A percentile compares a stretch with the other conserved stretches of the same genome.
Evolutionary conservation across 345 rosid species (phyloP).

Genomic region (Citrus medica): DNA sequence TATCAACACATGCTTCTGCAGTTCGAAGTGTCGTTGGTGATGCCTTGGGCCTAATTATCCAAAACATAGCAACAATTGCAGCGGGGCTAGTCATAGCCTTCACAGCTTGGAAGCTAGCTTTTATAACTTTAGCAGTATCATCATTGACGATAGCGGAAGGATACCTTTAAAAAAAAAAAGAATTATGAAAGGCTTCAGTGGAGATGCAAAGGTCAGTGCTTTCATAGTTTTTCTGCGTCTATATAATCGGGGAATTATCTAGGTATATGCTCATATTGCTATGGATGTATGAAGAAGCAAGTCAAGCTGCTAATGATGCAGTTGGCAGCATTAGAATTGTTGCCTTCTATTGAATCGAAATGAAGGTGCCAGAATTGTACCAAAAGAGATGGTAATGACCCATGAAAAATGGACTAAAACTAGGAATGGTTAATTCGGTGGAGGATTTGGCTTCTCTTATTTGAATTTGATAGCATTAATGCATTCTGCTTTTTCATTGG

Average conservation of each 20-base stretch:
- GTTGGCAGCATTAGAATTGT: conserved; percentile 62
- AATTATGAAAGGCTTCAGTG: conserved; percentile 49
- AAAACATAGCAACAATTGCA: conserved; percentile 40
- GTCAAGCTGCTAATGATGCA: conserved; percentile 65
- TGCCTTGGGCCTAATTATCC: conserved; percentile 44
- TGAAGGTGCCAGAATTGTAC: conserved; percentile 52
- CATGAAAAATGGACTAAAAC: conserved; percentile 36
- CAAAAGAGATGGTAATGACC: conserved; percentile 47
- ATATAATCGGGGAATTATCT: not conserved
- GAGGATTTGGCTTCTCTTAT: conserved; percentile 47
- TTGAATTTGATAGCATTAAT: conserved; percentile 39
- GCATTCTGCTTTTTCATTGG: conserved; percentile 55
- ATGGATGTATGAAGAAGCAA: conserved; percentile 48
- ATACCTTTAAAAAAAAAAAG: conserved; percentile 24
- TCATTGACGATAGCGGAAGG: conserved; percentile 47
- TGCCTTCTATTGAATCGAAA: conserved; percentile 60
- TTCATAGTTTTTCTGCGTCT: not conserved
- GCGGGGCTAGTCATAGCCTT: conserved; percentile 49
- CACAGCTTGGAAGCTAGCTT: conserved; percentile 53
- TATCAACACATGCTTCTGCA: conserved; percentile 56
- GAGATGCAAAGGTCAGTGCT: conserved; percentile 45
- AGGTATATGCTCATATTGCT: not conserved
- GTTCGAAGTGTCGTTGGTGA: conserved; percentile 54
- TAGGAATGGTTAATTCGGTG: conserved; percentile 51
- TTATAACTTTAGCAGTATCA: conserved; percentile 32